These are phyloP conservation scores for Fusarium udum DNA, from an alignment of 2,329 filamentous ascomycete species.

Conservation along the genomic window DNA sequence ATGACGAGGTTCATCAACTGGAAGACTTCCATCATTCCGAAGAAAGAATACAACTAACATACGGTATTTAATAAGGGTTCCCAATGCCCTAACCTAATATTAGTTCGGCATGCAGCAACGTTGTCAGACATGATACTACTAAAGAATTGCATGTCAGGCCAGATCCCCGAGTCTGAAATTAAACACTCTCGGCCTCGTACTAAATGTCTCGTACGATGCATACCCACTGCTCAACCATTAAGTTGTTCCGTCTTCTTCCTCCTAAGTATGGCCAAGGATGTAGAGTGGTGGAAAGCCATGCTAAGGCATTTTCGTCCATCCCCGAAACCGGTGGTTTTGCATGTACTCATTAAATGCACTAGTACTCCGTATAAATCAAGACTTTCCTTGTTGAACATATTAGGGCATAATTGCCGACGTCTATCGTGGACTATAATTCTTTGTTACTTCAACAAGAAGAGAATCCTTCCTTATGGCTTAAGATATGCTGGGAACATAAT, in stretches of 20 bases:
- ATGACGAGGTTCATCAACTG: background rate
- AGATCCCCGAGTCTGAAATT: conserved; percentile 5
- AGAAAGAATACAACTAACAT: background rate
- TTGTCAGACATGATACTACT: background rate
- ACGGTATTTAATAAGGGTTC: background rate
- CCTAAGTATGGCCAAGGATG: background rate
- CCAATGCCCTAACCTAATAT: background rate
- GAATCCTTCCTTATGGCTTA: background rate
- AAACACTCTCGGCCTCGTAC: conserved; percentile 13
- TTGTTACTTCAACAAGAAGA: background rate
- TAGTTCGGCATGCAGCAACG: background rate
- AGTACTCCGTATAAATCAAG: background rate
- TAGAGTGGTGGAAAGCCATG: background rate
- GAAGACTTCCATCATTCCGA: background rate
- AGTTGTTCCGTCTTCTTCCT: conserved; percentile 17
- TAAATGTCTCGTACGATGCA: conserved; percentile 31
- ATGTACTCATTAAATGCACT: background rate
- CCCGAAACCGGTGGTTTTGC: conserved; percentile 1
- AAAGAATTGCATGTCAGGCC: background rate
- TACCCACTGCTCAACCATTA: conserved; percentile 25
- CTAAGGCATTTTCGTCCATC: background rate
- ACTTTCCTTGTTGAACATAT: background rate
- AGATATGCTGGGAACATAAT: background rate
- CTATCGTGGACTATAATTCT: background rate
- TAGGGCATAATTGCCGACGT: conserved; percentile 1